These are phyloP conservation scores for Besnoitia besnoiti DNA, from an alignment of 169 alveolate genomes.

Conservation along the genomic window DNA sequence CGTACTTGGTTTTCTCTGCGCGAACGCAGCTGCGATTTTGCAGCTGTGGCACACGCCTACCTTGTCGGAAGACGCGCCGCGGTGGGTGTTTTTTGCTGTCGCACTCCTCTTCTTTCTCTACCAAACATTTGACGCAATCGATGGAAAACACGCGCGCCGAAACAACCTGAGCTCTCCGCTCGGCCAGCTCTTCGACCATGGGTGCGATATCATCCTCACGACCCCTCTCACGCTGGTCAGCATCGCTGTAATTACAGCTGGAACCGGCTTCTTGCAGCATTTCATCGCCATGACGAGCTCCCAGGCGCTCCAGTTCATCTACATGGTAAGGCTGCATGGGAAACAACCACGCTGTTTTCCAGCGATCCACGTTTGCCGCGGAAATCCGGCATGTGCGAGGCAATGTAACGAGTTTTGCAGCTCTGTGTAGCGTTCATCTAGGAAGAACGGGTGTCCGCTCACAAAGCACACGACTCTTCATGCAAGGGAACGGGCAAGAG, in stretches of 20 bases:
- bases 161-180: constrained; percentile 83
- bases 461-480: too few species aligned
- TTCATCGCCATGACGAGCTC: constrained; percentile 47
- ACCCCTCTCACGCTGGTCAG: constrained; percentile 64
- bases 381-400: too few species aligned
- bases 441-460: too few species aligned
- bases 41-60: constrained; percentile 43
- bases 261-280: constrained; percentile 54
- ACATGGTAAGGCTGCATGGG: constrained; percentile 42
- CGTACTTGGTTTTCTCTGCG: constrained; percentile 41
- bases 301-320: constrained; percentile 56
- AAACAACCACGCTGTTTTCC: too few species aligned
- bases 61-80: constrained; percentile 58
- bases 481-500: too few species aligned
- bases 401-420: too few species aligned
- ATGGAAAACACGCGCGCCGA: constrained; percentile 92
- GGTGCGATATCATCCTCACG: constrained; percentile 85
- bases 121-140: constrained; percentile 89
- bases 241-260: constrained; percentile 60
- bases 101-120: constrained; percentile 59
- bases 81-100: constrained; percentile 51
- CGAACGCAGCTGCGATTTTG: constrained; percentile 31
- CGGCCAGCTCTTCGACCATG: constrained; percentile 92
- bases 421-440: too few species aligned
- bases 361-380: too few species aligned